Evolutionary conservation across 2,329 filamentous ascomycete species (phyloP), one percentile per base, ranked within the genome.

Genomic region (Colletotrichum tanaceti): DNA sequence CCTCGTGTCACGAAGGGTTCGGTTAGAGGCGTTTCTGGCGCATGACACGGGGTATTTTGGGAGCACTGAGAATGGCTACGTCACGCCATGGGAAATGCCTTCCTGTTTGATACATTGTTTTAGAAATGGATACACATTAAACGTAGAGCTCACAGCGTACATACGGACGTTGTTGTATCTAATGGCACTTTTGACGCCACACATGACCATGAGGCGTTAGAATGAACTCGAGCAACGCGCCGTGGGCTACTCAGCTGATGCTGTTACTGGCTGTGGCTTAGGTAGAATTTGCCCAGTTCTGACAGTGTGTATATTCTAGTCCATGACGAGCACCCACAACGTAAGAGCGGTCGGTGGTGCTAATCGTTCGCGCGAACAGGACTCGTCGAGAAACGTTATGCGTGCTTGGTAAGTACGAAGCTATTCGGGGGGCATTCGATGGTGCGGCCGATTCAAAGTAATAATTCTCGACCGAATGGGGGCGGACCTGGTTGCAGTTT

Each of bases 1-100:
- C 32, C 32, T 35, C 32, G 10, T 41, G 28, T 35, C 46, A 39
- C 41, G 58, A 43, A 14, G 43, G 24, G 9, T 20, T 50, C 44
- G 43, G 18, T 32, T 67, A 63, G 44, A 55, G 64, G 64, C 64
- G 64, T 67, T 67, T 28, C 2, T 50, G 64, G 59, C 43, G 59
- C 46, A 63, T 44, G 24, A 32, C 44, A 49, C 43, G 16, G 35
- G 49, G 58, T 43, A 39, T 39, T 50, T 57, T 24, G 38, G 43
- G 59, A 22, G 20, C 14, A 58, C 43, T 11, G 59, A 38, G n/a
- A 18, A 39, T 20, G 50, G 38, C 41, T 20, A 63, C 52, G 44
- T 52, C 18, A 63, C 60, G 44, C 38, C 14, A 46, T 44, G 49
- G 35, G 20, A 28, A 60, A 62, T 67, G 63, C 59, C 64, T 52